Evolutionary conservation across 148 eudicot genomes (phyloP).

Genomic region (Linanthus parryae): DNA sequence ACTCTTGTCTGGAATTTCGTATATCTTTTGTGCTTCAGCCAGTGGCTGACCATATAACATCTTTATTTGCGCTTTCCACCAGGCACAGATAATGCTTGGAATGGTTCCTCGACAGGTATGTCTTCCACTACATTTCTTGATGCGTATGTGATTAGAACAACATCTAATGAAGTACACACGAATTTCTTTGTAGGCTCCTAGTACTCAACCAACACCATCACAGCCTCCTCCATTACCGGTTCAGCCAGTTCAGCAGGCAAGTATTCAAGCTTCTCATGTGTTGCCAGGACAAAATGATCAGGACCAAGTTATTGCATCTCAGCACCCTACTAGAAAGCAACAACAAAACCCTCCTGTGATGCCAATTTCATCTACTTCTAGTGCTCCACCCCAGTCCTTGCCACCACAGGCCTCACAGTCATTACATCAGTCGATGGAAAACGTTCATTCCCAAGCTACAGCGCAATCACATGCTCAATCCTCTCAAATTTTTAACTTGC

Average conservation of each 20-base stretch:
- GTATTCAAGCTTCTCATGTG: constrained; percentile 34
- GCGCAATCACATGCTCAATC: constrained; percentile 43
- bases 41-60: constrained; percentile 7
- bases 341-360: constrained; percentile 41
- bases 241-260: constrained; percentile 40
- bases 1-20: too few species aligned
- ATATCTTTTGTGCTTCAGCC: neutral
- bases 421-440: constrained; percentile 41
- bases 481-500: constrained; percentile 55
- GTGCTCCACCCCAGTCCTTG: constrained; percentile 40
- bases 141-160: neutral
- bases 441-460: constrained; percentile 37
- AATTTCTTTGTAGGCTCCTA: constrained; percentile 30
- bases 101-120: constrained; percentile 83
- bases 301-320: constrained; percentile 43
- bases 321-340: constrained; percentile 37
- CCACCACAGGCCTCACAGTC: constrained; percentile 39
- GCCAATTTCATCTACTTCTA: constrained; percentile 38
- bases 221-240: constrained; percentile 35
- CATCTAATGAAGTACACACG: neutral
- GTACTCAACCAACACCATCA: constrained; percentile 42
- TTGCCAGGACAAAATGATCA: constrained; percentile 45
- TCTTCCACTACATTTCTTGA: neutral
- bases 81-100: constrained; percentile 99
- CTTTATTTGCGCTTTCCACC: constrained; percentile 7